A percentile compares a stretch with the other conserved stretches of the same genome.
Conservation (phyloP, 768 basidiomycete genomes). For the Rhizopogon roseolus region DNA sequence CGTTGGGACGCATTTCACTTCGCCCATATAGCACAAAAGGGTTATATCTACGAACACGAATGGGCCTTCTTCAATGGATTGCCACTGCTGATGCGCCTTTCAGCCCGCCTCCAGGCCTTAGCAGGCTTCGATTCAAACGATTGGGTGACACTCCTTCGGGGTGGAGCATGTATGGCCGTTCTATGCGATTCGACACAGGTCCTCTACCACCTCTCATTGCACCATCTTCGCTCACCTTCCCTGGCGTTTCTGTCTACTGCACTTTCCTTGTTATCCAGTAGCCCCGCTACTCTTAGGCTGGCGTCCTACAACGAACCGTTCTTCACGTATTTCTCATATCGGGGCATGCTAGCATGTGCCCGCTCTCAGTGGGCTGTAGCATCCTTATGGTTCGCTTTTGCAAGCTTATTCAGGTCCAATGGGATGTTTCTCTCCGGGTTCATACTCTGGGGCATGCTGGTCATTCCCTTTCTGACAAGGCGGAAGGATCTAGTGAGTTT, state of each 20-base stretch:
- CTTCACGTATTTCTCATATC: constrained; percentile 78
- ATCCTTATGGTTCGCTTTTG: constrained; percentile 56
- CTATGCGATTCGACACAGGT: constrained; percentile 39
- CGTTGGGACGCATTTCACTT: constrained; percentile 94
- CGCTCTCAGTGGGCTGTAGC: constrained; percentile 47
- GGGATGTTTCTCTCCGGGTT: constrained; percentile 75
- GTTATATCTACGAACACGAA: constrained; percentile 68
- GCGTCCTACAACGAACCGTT: constrained; percentile 83
- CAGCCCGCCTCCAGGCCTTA: constrained; percentile 10
- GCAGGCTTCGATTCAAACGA: constrained; percentile 2
- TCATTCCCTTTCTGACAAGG: constrained; percentile 44
- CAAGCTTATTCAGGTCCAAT: constrained; percentile 70
- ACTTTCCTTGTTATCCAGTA: constrained; percentile 76
- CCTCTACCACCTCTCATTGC: constrained; percentile 55
- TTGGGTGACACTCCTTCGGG: constrained; percentile 27
- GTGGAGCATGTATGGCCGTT: constrained; percentile 32
- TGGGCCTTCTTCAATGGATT: constrained; percentile 85
- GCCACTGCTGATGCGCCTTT: constrained; percentile 47
- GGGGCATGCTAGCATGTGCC: constrained; percentile 29
- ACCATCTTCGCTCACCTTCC: constrained; percentile 47
- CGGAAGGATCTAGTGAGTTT: constrained; percentile 25
- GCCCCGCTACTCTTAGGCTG: constrained; percentile 67
- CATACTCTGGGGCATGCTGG: constrained; percentile 66
- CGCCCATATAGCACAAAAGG: constrained; percentile 52
- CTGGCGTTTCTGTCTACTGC: constrained; percentile 59